A percentile compares a stretch with the other conserved stretches of the same genome.
phyloP scores from a whole-genome alignment of 176 grass and related monocot species.

The Cymbopogon citratus region DNA sequence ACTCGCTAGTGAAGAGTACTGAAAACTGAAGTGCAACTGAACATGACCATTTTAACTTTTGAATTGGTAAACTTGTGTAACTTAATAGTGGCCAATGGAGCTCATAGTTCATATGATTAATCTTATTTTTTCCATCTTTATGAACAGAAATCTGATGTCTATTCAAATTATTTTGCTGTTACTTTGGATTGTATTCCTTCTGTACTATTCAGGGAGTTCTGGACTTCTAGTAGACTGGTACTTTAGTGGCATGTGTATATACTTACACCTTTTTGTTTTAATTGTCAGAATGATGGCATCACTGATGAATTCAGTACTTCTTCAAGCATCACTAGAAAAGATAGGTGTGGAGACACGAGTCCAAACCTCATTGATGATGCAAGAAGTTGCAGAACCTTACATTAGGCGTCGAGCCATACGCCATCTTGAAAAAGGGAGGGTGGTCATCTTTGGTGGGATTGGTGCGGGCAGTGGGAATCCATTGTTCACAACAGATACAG shows the following conservation, averaged over 20 bases:
- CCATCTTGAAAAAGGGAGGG: conserved; percentile 95
- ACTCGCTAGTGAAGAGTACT: background rate
- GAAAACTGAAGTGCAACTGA: background rate
- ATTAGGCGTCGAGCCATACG: conserved; percentile 76
- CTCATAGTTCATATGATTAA: background rate
- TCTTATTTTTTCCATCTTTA: background rate
- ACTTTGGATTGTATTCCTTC: conserved; percentile 19
- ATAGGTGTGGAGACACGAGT: conserved; percentile 76
- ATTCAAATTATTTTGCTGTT: background rate
- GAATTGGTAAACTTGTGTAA: conserved; percentile 14
- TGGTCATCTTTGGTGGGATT: conserved; percentile 81
- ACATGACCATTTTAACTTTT: background rate
- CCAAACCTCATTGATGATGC: conserved; percentile 76
- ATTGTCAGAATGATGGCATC: conserved; percentile 90
- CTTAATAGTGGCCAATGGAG: background rate
- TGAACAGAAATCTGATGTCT: background rate
- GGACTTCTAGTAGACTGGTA: background rate
- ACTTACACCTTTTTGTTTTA: background rate
- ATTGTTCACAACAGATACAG: conserved; percentile 78
- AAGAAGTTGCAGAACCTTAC: conserved; percentile 88
- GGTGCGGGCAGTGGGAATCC: conserved; percentile 65
- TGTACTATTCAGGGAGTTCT: background rate
- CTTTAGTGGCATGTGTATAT: background rate
- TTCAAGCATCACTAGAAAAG: conserved; percentile 92
- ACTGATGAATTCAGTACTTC: conserved; percentile 84